Evolutionary conservation across 257 asterid genomes (phyloP).

Genomic region (Cordia subcordata): DNA sequence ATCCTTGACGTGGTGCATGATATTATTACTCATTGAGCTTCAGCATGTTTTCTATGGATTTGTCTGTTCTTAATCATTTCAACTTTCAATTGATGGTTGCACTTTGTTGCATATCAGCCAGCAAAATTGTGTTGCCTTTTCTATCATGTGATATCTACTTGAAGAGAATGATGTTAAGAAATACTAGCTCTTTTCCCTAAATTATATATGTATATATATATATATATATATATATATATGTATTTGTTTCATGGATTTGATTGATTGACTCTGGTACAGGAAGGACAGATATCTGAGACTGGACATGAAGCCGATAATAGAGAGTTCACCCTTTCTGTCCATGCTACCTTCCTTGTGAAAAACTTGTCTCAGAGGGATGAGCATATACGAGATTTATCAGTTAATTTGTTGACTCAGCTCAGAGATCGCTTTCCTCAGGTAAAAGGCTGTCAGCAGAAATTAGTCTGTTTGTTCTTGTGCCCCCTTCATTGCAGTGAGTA

Average conservation of each 20-base stretch:
- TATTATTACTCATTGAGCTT: too few relatives aligned
- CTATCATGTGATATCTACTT: too few relatives aligned
- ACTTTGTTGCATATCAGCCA: too few relatives aligned
- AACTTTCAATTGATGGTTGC: too few relatives aligned
- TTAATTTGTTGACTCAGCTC: conserved; percentile 74
- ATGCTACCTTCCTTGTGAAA: conserved; percentile 91
- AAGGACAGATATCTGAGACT: conserved; percentile 76
- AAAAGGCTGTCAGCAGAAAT: conserved; percentile 10
- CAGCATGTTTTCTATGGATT: too few relatives aligned
- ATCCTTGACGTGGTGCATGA: too few relatives aligned
- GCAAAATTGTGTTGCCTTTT: too few relatives aligned
- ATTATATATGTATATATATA: too few relatives aligned
- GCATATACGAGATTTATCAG: conserved; percentile 80
- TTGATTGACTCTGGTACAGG: conserved; percentile 54
- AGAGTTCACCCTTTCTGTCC: conserved; percentile 76
- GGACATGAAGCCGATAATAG: conserved; percentile 77
- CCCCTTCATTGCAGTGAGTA: not conserved
- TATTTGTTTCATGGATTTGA: not conserved
- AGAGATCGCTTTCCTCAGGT: conserved; percentile 98
- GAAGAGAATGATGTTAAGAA: too few relatives aligned
- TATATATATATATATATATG: too few relatives aligned
- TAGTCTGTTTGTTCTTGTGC: conserved; percentile 12
- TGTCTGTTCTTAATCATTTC: too few relatives aligned
- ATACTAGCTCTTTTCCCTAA: too few relatives aligned
- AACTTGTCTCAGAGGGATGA: conserved; percentile 96